These are phyloP conservation scores for Tranzscheliella williamsii DNA, from an alignment of 1,284 basidiomycete species.

Conservation along the genomic window DNA sequence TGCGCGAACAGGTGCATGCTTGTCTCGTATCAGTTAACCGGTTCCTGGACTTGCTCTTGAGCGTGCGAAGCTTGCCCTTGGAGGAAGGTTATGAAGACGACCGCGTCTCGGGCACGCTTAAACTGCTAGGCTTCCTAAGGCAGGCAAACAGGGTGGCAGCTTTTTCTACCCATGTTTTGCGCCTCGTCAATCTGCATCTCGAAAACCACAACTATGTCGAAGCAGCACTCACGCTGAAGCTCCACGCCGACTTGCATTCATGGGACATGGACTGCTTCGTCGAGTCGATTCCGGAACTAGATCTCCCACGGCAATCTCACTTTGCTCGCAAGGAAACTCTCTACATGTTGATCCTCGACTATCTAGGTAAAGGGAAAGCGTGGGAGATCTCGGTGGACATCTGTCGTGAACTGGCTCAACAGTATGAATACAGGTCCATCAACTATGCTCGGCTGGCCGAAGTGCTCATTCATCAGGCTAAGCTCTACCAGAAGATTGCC, in stretches of 20 bases:
- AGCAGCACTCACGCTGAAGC: slow-evolving; percentile 79
- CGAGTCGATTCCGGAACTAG: slow-evolving; percentile 68
- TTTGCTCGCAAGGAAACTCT: slow-evolving; percentile 83
- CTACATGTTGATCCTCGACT: slow-evolving; percentile 62
- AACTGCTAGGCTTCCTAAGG: slow-evolving; percentile 62
- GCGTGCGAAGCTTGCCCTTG: slow-evolving; percentile 75
- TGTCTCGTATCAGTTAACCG: slow-evolving; percentile 89
- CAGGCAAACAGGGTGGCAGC: slow-evolving; percentile 53
- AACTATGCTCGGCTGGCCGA: slow-evolving; percentile 65
- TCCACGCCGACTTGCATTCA: slow-evolving; percentile 89
- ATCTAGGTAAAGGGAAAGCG: slow-evolving; percentile 79
- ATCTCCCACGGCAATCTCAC: slow-evolving; percentile 85
- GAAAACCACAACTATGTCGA: slow-evolving; percentile 87
- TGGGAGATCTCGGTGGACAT: slow-evolving; percentile 93
- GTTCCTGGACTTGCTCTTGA: slow-evolving; percentile 90
- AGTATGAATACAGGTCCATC: slow-evolving; percentile 52
- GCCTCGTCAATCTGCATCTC: slow-evolving; percentile 66
- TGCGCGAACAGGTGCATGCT: slow-evolving; percentile 75
- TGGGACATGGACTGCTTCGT: slow-evolving; percentile 77
- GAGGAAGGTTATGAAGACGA: slow-evolving; percentile 69
- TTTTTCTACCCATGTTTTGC: slow-evolving; percentile 54
- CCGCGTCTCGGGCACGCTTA: slow-evolving; percentile 85
- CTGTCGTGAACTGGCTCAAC: slow-evolving; percentile 71
- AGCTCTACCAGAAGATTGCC: slow-evolving; percentile 52
- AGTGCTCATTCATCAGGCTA: slow-evolving; percentile 53